Base-by-base conservation (phyloP, 2,329 filamentous ascomycete species). In the Aspergillus fructus region DNA sequence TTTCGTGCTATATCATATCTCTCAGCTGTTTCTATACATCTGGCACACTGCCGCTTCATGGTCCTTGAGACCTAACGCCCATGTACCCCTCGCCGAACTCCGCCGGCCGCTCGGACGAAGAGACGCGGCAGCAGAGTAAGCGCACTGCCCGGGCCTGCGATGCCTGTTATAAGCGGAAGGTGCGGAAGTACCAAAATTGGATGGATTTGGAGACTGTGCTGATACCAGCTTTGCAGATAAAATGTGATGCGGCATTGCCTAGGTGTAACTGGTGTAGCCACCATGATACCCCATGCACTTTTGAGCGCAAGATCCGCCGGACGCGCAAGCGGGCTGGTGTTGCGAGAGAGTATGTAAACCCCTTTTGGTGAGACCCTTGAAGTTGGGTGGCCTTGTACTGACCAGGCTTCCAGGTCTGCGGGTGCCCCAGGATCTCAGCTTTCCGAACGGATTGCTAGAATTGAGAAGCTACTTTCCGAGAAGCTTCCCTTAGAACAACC, bases 241-340 rank as follows among this genome's bases (percentile, higher is more conserved):
- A 82, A 72, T 83, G 81, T 60, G 80, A 80, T 62, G 72, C 71
- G 2, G 71, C 71, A 15, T 58, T 71, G 9, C 75, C 77, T 3
- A 70, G 74, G 49, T 82, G 80, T 67, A 78, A 82, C 64, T 82
- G 79, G 79, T 82, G 80, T 63, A 73, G 70, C 49, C 78, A 81
- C 64, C 80, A 81, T 60, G 68, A 73, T 53, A 70, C 79, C 19
- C 64, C 73, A 17, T 83, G 81, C 66, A 81, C 78, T 7, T 82
- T 81, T 63, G 72, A 70, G 27, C 60, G 74, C 56, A 63, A 64
- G 9, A 59, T 68, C 27, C 64, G 61, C 24, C 64, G 68, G 33
- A 68, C 66, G 53, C 63, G 70, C n/a, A 74, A 70, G 59, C 62
- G 61, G 8, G 62, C 56, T 33, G 56, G 55, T 24, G 60, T 66